These are phyloP conservation scores for Fusarium pseudonygamai DNA, from an alignment of 2,329 filamentous ascomycete species.

Conservation along the genomic window DNA sequence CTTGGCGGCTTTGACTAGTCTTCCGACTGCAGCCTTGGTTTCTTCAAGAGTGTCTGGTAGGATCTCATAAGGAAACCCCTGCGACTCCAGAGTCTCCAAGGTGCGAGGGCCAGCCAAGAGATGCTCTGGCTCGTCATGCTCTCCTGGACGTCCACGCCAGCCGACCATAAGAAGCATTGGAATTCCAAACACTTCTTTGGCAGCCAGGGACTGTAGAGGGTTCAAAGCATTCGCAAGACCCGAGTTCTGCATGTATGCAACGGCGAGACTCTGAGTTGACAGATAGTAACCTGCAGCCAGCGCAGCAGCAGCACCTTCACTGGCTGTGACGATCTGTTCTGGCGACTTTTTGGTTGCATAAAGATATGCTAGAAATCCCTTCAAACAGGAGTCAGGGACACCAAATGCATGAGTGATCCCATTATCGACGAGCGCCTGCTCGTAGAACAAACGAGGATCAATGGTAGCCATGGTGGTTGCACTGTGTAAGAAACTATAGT, in stretches of 20 bases:
- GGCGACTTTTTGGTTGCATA: background rate
- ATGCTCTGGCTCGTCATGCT: background rate
- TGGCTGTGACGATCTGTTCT: background rate
- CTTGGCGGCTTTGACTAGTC: background rate
- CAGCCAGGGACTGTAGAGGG: constrained; percentile 5
- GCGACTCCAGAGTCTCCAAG: background rate
- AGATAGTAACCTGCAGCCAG: background rate
- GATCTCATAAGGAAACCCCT: background rate
- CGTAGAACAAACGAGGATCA: constrained; percentile 1
- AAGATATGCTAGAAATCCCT: background rate
- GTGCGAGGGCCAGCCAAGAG: background rate
- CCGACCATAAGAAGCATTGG: constrained; percentile 10
- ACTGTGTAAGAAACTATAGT: background rate
- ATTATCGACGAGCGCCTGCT: background rate
- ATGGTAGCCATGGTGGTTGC: background rate
- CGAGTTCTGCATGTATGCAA: background rate
- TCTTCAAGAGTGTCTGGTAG: background rate
- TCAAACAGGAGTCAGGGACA: background rate
- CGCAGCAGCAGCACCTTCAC: background rate
- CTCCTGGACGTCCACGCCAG: constrained; percentile 1
- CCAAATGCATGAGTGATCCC: background rate
- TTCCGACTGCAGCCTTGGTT: background rate
- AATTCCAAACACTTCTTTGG: constrained; percentile 17
- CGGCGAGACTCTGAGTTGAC: background rate
- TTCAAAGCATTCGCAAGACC: constrained; percentile 6